Conservation (phyloP, 2,329 filamentous ascomycete species). For the Aspergillus arachidicola region DNA sequence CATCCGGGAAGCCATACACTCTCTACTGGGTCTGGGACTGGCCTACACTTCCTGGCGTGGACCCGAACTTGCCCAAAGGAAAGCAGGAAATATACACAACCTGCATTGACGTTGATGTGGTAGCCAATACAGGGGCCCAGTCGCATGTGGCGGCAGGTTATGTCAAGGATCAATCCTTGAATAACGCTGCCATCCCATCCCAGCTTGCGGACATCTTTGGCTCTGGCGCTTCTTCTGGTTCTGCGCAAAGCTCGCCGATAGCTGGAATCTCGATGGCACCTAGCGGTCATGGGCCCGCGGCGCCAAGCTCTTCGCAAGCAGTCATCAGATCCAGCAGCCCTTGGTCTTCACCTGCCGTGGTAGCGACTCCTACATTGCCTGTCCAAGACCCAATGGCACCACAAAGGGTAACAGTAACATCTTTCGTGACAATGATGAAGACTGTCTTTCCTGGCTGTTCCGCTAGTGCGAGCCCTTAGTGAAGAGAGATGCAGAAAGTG, state of each 20-base stretch:
- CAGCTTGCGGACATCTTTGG: constrained; percentile 39
- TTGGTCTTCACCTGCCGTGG: neutral
- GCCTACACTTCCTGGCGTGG: constrained; percentile 58
- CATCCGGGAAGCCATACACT: constrained; percentile 69
- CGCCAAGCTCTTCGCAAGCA: neutral
- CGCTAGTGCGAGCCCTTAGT: neutral
- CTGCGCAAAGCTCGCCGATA: constrained; percentile 2
- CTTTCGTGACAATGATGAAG: constrained; percentile 28
- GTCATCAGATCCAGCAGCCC: neutral
- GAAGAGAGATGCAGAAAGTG: neutral
- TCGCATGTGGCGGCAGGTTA: constrained; percentile 25
- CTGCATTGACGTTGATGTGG: constrained; percentile 52
- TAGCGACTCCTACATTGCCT: neutral
- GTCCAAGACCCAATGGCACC: neutral
- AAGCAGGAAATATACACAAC: constrained; percentile 53
- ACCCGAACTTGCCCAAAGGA: constrained; percentile 40
- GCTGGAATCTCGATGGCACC: neutral
- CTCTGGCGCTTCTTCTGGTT: constrained; percentile 11
- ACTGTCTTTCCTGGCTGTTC: constrained; percentile 19
- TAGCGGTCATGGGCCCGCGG: neutral
- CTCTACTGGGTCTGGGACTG: constrained; percentile 98
- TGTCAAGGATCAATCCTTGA: constrained; percentile 37
- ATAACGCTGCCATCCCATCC: constrained; percentile 42
- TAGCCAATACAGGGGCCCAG: constrained; percentile 24
- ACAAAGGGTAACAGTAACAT: constrained; percentile 25